Base-by-base conservation (phyloP, 495 filamentous ascomycete species). In the Penicillium taxi region DNA sequence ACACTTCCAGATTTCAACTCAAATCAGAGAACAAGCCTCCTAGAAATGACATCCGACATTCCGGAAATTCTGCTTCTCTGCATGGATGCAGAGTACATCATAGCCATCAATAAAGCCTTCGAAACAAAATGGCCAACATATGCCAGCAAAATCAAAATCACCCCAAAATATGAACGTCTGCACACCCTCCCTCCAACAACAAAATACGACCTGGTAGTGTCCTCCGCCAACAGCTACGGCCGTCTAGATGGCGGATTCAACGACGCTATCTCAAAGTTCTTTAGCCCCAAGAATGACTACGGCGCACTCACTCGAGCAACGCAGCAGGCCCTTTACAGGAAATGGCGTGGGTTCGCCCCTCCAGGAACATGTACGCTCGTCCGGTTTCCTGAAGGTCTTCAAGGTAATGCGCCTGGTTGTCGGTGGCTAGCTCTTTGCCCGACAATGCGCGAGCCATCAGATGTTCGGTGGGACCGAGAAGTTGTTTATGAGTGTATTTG, bases 241-340 rank as follows among this genome's bases (percentile, higher is more conserved):
- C 60, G 60, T 3, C 55, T 75, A 2, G 70, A 74, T 37, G 72
- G 72, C 27, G 67, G 52, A 38, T 75, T 74, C 46, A 70, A 75
- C 53, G 59, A 71, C 38, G 69, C 71, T 5, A 69, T 75, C 44
- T 70, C 69, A 0, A 55, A 55, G 31, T 51, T 56, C n/a, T 68
- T 72, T 48, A 63, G 64, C 20, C 64, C 69, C 0, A 42, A 41
- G 8, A 37, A 63, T 9, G 56, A 67, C 34, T 75, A 73, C 42
- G 37, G 59, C 23, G 61, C 69, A 5, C 54, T 75, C 6, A 72
- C 67, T 0, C 47, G 55, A 9, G 47, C 57, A 8, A 64, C 44
- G 5, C 69, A 73, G 46, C 13, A 22, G 0, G 47, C 53, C 1
- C 40, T 75, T 14, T 75, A 73, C 39, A 55, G 64, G 6, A 53